These are phyloP conservation scores for Plasmodium knowlesi DNA, from an alignment of 169 alveolate species.

Conservation along the genomic window DNA sequence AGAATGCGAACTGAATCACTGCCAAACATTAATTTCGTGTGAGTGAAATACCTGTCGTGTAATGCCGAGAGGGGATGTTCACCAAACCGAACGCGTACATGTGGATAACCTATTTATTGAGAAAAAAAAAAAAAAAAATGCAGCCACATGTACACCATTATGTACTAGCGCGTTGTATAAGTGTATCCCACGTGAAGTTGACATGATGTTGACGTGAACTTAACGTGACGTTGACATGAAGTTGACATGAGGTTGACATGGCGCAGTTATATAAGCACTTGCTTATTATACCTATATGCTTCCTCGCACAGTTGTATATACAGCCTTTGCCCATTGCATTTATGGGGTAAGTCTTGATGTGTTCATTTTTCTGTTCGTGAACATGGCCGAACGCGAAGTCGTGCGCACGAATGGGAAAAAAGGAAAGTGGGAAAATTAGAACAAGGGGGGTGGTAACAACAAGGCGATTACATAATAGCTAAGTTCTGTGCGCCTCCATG, in stretches of 20 bases:
- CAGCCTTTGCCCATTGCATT: not conserved
- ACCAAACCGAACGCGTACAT: not conserved
- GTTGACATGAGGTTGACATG: no score
- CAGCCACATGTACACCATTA: not conserved
- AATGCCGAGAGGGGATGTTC: not conserved
- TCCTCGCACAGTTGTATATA: not conserved
- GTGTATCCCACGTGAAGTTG: not conserved
- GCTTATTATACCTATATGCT: not conserved
- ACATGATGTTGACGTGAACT: no score
- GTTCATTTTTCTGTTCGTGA: not conserved
- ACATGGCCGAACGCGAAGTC: not conserved
- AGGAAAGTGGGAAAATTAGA: not conserved
- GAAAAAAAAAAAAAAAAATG: not conserved
- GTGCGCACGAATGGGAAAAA: not conserved
- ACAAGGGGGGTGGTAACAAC: not conserved
- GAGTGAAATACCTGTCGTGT: not conserved
- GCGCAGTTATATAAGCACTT: not conserved
- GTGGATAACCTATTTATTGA: not conserved
- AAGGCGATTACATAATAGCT: not conserved
- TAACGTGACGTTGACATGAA: not conserved
- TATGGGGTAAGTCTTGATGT: not conserved
- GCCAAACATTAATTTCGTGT: not conserved
- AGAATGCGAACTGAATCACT: not conserved
- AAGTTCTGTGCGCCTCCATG: not conserved
- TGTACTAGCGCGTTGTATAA: not conserved